Evolutionary conservation across 2,329 filamentous ascomycete genomes (phyloP), one percentile per base, ranked within the genome.

Genomic region (Colletotrichum incanum): DNA sequence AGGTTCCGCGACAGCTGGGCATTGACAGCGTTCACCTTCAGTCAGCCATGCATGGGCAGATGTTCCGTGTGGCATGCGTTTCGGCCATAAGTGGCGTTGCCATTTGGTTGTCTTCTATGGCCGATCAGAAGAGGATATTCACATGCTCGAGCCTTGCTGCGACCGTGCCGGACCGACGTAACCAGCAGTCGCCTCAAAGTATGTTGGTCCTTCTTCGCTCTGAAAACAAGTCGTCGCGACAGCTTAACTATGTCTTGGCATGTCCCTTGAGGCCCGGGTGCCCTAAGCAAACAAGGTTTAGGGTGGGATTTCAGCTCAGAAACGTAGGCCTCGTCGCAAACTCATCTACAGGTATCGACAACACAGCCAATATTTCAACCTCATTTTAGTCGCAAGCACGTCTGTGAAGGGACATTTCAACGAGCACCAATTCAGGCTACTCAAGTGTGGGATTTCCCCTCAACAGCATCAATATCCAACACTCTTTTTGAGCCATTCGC

Each of bases 101-200:
- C 20, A 12, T 18, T 39, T 14, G 59, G 28, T 39, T 8, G 28
- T 23, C 41, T 23, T 61, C 8, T 23, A 9, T 23, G 14, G 8
- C 43, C 20, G 31, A 37, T 23, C 5, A 23, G 4, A 34, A 28
- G 28, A 50, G 45, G 28, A 50, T 3, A 49, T 59, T 70, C 69
- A 69, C 69, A 72, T 72, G 69, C 45, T 52, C 18, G 16, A 47
- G 37, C 28, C 20, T 58, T 26, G 47, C 47, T 60, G 66, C 41
- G 47, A 41, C 64, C 45, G 65, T 63, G 50, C 37, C 64, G 28
- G 45, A 41, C 39, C n/a, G 47, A 20, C 16, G 23, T 16, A 18
- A 26, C 43, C 12, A 39, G 34, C n/a, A 34, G 31, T 47, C 65
- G 64, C 56, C 37, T 62, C 56, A 45, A 62, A 45, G 39, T 39